Evolutionary conservation across 345 rosid species (phyloP).

Genomic region (Psidium friedrichsthalianum): DNA sequence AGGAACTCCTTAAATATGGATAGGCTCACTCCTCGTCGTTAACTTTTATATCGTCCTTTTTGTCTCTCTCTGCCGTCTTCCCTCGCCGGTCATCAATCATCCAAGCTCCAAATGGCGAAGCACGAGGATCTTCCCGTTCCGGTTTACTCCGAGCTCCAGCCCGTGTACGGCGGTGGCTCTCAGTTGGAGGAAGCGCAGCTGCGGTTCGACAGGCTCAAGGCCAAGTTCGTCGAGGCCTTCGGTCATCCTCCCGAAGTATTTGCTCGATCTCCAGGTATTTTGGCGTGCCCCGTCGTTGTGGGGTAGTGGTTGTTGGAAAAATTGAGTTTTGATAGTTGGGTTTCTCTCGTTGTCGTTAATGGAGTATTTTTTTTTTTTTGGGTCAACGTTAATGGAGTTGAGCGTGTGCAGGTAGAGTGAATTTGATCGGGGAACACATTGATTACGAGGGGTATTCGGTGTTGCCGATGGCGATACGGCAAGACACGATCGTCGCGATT

Average conservation of each 20-base stretch:
- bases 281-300: no score
- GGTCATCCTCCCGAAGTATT: conserved; percentile 56
- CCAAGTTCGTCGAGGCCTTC: conserved; percentile 53
- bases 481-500: conserved; percentile 79
- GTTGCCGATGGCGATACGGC: conserved; percentile 97
- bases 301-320: not conserved
- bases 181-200: conserved; percentile 63
- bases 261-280: conserved; percentile 89
- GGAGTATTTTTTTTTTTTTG: not conserved
- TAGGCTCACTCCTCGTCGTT: no score
- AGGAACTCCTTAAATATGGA: no score
- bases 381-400: not conserved
- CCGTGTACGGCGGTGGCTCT: conserved; percentile 70
- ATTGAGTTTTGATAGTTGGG: not conserved
- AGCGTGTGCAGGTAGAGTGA: conserved; percentile 67
- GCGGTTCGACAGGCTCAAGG: conserved; percentile 53
- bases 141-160: conserved; percentile 44
- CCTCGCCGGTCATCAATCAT: not conserved
- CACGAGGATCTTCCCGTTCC: conserved; percentile 66
- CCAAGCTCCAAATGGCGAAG: conserved; percentile 36
- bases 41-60: no score
- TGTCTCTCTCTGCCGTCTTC: not conserved
- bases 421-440: conserved; percentile 94
- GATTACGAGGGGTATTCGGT: conserved; percentile 98
- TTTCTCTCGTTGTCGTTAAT: not conserved